A percentile compares a stretch with the other conserved stretches of the same genome.
phyloP scores from a whole-genome alignment of 768 basidiomycete genomes.

The Psilocybe cyanescens region DNA sequence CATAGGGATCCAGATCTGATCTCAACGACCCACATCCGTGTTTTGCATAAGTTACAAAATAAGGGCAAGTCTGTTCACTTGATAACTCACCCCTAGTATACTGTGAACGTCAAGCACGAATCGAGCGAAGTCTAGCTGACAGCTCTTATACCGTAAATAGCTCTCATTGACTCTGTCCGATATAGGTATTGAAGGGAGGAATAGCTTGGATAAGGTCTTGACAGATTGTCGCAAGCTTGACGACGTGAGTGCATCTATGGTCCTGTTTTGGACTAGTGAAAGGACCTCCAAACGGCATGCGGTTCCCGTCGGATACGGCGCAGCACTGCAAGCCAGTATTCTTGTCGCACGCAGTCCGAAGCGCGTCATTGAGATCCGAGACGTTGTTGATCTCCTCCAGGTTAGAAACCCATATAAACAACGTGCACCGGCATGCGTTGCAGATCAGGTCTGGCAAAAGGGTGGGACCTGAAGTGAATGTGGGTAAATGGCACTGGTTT shows the following conservation, averaged over 20 bases:
- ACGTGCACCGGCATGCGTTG: constrained; percentile 6
- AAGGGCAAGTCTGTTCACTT: too few species aligned
- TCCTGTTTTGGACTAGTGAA: neutral
- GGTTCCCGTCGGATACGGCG: neutral
- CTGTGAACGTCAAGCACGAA: too few species aligned
- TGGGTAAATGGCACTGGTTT: neutral
- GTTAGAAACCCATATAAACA: constrained; percentile 4
- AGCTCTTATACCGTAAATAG: too few species aligned
- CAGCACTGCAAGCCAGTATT: neutral
- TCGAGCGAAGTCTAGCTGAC: too few species aligned
- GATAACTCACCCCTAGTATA: too few species aligned
- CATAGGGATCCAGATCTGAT: too few species aligned
- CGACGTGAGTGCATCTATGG: constrained; percentile 3
- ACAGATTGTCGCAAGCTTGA: constrained; percentile 1
- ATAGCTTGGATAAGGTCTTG: neutral
- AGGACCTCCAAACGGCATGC: neutral
- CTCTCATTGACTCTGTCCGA: neutral
- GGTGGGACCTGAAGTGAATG: neutral
- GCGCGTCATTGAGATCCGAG: neutral
- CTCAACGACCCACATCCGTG: too few species aligned
- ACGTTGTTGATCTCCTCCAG: constrained; percentile 1
- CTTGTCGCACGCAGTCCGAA: neutral
- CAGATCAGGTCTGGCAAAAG: neutral
- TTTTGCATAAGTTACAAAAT: too few species aligned
- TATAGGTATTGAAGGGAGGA: neutral